These are phyloP conservation scores for Aspergillus homomorphus DNA, from an alignment of 495 filamentous ascomycete species.

Conservation along the genomic window DNA sequence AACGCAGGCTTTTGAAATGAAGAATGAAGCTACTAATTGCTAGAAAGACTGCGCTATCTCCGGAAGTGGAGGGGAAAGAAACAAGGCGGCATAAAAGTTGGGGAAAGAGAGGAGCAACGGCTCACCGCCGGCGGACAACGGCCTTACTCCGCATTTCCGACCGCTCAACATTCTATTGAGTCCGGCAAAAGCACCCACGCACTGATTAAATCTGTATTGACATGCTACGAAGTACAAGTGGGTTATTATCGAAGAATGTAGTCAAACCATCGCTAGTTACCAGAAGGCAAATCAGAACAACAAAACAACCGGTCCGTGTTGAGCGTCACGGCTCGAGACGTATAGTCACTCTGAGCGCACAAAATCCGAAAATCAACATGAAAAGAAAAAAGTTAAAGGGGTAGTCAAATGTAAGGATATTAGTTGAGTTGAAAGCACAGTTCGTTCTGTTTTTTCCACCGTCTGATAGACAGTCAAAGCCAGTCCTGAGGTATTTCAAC, in stretches of 20 bases:
- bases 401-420: conserved; percentile 42
- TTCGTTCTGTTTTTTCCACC: conserved; percentile 31
- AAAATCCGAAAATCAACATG: conserved; percentile 23
- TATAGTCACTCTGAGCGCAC: conserved; percentile 18
- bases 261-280: conserved; percentile 50
- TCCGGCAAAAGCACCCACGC: neutral
- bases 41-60: neutral
- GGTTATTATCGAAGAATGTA: conserved; percentile 51
- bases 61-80: neutral
- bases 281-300: conserved; percentile 43
- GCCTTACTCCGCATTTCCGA: conserved; percentile 3
- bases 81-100: neutral
- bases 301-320: conserved; percentile 24
- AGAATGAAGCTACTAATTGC: neutral
- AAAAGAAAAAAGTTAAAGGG: conserved; percentile 28
- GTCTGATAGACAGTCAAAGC: conserved; percentile 22
- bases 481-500: conserved; percentile 51
- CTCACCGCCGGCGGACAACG: conserved; percentile 5
- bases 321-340: conserved; percentile 13
- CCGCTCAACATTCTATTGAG: neutral
- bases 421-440: conserved; percentile 31
- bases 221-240: conserved; percentile 43
- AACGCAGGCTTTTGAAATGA: neutral
- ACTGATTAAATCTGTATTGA: conserved; percentile 35
- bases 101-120: neutral